These are phyloP conservation scores for Amaranthus tricolor DNA, from an alignment of 179 eudicot species.

Conservation along the genomic window DNA sequence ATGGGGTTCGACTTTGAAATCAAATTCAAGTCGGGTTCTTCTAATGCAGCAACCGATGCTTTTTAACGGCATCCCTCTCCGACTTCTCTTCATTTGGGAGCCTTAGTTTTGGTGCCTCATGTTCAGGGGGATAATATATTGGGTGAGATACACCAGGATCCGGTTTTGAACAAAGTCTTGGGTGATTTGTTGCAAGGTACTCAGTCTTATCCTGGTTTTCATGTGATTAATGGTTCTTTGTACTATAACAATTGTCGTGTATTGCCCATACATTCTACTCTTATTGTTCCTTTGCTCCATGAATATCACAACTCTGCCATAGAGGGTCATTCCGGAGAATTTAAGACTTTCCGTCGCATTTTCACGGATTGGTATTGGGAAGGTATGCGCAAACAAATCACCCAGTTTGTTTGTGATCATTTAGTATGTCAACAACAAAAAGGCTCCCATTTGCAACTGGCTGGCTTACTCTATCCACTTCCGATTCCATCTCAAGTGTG, in stretches of 20 bases:
- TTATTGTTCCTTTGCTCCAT: not conserved
- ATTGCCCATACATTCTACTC: not conserved
- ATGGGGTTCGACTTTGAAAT: not conserved
- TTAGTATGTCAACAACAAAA: not conserved
- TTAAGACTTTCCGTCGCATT: not conserved
- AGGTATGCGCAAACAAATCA: not conserved
- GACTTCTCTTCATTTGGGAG: not conserved
- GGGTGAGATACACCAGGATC: not conserved
- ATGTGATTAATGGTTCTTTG: not conserved
- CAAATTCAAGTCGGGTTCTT: not conserved
- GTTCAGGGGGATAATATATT: not conserved
- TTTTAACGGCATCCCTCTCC: not conserved
- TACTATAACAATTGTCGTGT: not conserved
- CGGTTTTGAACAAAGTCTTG: too few species aligned
- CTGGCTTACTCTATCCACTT: not conserved
- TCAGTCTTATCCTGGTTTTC: not conserved
- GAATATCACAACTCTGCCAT: not conserved
- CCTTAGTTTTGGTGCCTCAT: not conserved
- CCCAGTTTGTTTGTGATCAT: not conserved
- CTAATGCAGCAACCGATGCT: not conserved
- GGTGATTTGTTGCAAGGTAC: too few species aligned
- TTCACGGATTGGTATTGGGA: not conserved
- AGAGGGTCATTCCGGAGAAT: not conserved
- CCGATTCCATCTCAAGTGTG: not conserved
- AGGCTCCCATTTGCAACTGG: not conserved